phyloP scores from a whole-genome alignment of 495 filamentous ascomycete species.

The Hypomontagnella monticulosa region DNA sequence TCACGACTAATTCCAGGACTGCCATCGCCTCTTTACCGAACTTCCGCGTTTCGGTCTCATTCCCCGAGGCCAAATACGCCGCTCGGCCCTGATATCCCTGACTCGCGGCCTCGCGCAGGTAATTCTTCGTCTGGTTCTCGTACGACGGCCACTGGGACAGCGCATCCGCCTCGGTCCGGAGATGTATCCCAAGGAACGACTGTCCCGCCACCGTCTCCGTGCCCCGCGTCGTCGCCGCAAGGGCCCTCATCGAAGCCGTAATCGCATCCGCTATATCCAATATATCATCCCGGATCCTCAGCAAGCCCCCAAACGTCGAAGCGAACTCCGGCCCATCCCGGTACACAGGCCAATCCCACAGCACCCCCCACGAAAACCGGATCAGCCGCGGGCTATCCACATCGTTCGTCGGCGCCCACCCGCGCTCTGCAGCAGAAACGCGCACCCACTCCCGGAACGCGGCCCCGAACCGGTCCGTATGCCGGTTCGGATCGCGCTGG shows the following conservation, averaged over 20 bases:
- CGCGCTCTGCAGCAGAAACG: conserved; percentile 29
- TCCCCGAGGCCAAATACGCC: conserved; percentile 55
- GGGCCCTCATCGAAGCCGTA: conserved; percentile 42
- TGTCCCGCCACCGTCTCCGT: conserved; percentile 2
- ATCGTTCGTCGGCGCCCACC: conserved; percentile 27
- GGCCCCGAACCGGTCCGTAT: conserved; percentile 54
- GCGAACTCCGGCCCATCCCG: conserved; percentile 57
- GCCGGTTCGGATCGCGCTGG: conserved; percentile 53
- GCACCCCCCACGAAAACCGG: conserved; percentile 56
- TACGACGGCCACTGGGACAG: conserved; percentile 53
- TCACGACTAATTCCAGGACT: conserved; percentile 33
- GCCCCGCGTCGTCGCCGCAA: conserved; percentile 25
- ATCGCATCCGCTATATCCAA: conserved; percentile 45
- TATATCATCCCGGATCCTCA: conserved; percentile 52
- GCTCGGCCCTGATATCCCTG: conserved; percentile 43
- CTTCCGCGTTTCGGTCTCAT: conserved; percentile 48
- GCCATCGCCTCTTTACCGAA: conserved; percentile 40
- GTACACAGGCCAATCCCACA: conserved; percentile 56
- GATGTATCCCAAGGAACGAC: conserved; percentile 50
- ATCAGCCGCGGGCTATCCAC: conserved; percentile 46
- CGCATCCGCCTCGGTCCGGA: conserved; percentile 55
- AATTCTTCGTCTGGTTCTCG: conserved; percentile 51
- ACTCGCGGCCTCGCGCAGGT: conserved; percentile 43
- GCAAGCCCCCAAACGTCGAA: conserved; percentile 53
- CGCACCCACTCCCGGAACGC: conserved; percentile 46